Evolutionary conservation across 345 rosid genomes (phyloP), one percentile per base, ranked within the genome.

Genomic region (Linum trigynum): DNA sequence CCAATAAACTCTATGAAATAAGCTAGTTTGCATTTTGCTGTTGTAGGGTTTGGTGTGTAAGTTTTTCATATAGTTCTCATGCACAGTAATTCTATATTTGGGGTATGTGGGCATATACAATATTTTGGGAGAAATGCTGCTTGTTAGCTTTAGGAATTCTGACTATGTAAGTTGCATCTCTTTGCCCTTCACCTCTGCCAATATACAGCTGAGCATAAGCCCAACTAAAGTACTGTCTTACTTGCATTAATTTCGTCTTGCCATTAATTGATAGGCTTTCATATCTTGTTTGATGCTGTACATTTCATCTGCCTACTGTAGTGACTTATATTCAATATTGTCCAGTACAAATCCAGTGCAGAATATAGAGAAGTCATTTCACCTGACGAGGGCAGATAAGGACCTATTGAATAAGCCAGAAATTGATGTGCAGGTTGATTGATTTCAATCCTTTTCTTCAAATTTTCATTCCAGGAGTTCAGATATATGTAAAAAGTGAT

Each of bases 381-480:
- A 59, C 3, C 56, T 74, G 67, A 68, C 76, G 32, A 65, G 66
- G 64, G 55, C 39, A n/a, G 43, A 68, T 39, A 69, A 55, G 38
- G 74, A 65, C 15, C 69, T 59, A 42, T 66, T 74, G 55, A 62
- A 55, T 67, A 69, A 56, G 48, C 23, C 55, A 58, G 78, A 72
- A 38, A 68, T 66, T 71, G 81, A 69, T 15, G 51, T 74, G 36
- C 81, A 78, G 81, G 81, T 78, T 63, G 55, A 62, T 65, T 48
- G 53, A 48, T 48, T 48, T 48, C 0, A 2, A 10, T 48, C 15
- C 14, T 57, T 17, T 17, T 57, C 38, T 4, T 57, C 23, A 23
- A 23, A 23, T 15, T 37, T 17, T 57, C 36, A 57, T 17, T 12
- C 23, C 7, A 17, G 61, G 36, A 16, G 61, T 66, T 39, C 58